A percentile compares a stretch with the other conserved stretches of the same genome.
Evolutionary conservation across 1,284 basidiomycete species (phyloP).

Genomic region (Sparassis latifolia): DNA sequence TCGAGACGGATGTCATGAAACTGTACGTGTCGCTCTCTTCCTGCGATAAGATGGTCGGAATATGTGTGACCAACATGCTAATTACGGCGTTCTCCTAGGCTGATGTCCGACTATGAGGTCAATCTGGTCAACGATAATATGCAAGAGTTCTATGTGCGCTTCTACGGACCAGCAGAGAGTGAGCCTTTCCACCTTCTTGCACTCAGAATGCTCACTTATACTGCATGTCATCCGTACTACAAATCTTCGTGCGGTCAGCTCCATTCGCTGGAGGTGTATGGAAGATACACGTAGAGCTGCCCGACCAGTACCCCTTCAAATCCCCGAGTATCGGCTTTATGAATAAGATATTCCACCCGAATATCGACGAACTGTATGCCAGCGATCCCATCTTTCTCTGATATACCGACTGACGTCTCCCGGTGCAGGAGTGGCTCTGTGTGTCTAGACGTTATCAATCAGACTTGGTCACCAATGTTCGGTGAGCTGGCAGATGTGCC

Average conservation of each 20-base stretch:
- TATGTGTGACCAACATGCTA: neutral
- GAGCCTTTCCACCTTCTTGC: constrained; percentile 28
- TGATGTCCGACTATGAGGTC: constrained; percentile 97
- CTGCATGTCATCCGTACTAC: constrained; percentile 1
- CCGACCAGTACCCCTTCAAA: constrained; percentile 98
- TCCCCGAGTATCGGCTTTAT: constrained; percentile 98
- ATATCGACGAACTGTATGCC: constrained; percentile 90
- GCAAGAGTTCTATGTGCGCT: constrained; percentile 98
- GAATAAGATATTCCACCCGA: constrained; percentile 99
- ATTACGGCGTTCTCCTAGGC: constrained; percentile 36
- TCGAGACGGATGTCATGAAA: constrained; percentile 99
- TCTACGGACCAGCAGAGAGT: constrained; percentile 94
- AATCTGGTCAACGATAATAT: constrained; percentile 97
- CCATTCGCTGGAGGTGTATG: constrained; percentile 95
- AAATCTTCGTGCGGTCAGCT: constrained; percentile 41
- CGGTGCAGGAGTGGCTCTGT: constrained; percentile 81
- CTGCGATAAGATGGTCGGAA: neutral
- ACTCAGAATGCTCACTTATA: neutral
- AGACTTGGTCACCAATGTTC: constrained; percentile 99
- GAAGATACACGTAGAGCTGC: constrained; percentile 99
- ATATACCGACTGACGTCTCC: neutral
- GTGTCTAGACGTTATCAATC: constrained; percentile 95
- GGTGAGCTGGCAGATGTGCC: constrained; percentile 42
- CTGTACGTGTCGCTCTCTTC: constrained; percentile 53
- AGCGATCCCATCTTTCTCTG: neutral